Conservation (phyloP, 1,139 yeast species). For the Debaryomyces sp. region DNA sequence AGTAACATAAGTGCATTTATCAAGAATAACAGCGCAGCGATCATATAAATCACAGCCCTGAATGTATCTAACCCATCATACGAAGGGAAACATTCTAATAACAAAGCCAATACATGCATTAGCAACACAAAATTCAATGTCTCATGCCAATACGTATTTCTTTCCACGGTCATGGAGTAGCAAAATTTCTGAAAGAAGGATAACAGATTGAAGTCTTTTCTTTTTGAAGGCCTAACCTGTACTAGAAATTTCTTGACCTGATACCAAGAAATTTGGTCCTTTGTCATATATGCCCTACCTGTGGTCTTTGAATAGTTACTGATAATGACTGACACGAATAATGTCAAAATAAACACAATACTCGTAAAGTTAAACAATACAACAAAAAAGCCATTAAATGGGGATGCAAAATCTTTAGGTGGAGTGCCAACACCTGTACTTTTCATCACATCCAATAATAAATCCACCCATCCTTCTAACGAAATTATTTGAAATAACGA, state of each 20-base stretch:
- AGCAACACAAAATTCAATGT: constrained; percentile 50
- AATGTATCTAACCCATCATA: constrained; percentile 30
- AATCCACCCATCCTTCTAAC: constrained; percentile 92
- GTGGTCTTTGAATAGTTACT: constrained; percentile 80
- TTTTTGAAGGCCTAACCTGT: constrained; percentile 70
- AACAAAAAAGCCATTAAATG: constrained; percentile 74
- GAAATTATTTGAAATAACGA: constrained; percentile 83
- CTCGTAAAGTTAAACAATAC: constrained; percentile 78
- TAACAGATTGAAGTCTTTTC: constrained; percentile 49
- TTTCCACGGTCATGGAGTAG: constrained; percentile 56
- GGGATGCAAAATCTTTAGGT: constrained; percentile 56
- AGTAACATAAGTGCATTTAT: constrained; percentile 50
- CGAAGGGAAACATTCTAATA: constrained; percentile 64
- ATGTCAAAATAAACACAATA: constrained; percentile 79
- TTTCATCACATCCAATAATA: constrained; percentile 66
- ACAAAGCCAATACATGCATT: constrained; percentile 61
- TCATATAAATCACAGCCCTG: constrained; percentile 48
- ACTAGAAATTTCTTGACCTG: constrained; percentile 73
- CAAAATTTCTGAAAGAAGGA: constrained; percentile 45
- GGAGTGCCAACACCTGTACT: constrained; percentile 73
- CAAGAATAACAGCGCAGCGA: constrained; percentile 52
- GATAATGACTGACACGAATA: constrained; percentile 88
- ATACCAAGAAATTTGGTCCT: constrained; percentile 84
- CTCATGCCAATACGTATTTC: constrained; percentile 44
- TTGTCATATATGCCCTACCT: constrained; percentile 83